Percentiles rank a stretch among this genome's conserved stretches.
These are phyloP conservation scores for Gossypium anomalum DNA, from an alignment of 345 rosid genomes.

Conservation along the genomic window DNA sequence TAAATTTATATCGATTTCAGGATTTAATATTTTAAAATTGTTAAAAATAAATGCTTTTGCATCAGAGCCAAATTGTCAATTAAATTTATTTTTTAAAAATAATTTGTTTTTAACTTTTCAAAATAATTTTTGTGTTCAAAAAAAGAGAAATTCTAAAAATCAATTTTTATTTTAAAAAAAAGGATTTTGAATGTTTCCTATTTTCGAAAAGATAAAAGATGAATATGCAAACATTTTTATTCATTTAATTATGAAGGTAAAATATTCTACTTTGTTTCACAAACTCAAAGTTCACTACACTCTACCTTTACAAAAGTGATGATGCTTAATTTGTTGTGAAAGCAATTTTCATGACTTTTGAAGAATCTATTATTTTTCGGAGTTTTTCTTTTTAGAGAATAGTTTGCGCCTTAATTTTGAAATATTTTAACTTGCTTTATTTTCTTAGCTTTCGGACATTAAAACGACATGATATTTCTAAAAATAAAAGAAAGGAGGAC, in stretches of 20 bases:
- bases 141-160: not conserved
- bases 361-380: not conserved
- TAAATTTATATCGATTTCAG: no score
- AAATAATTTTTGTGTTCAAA: no score
- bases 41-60: no score
- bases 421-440: not conserved
- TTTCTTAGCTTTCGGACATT: not conserved
- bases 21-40: no score
- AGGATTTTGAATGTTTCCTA: no score
- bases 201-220: no score
- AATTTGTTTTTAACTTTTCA: no score
- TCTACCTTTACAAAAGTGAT: not conserved
- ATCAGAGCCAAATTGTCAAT: no score
- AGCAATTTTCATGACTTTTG: not conserved
- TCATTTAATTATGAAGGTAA: not conserved
- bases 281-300: conserved; percentile 10
- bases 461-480: not conserved
- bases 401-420: not conserved
- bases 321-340: conserved; percentile 8
- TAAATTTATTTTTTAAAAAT: no score
- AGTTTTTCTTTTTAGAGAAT: not conserved
- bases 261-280: not conserved
- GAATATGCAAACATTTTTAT: not conserved
- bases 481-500: not conserved
- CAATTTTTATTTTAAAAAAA: not conserved